Conservation (phyloP, 2,329 filamentous ascomycete genomes). For the Colletotrichum sp. region DNA sequence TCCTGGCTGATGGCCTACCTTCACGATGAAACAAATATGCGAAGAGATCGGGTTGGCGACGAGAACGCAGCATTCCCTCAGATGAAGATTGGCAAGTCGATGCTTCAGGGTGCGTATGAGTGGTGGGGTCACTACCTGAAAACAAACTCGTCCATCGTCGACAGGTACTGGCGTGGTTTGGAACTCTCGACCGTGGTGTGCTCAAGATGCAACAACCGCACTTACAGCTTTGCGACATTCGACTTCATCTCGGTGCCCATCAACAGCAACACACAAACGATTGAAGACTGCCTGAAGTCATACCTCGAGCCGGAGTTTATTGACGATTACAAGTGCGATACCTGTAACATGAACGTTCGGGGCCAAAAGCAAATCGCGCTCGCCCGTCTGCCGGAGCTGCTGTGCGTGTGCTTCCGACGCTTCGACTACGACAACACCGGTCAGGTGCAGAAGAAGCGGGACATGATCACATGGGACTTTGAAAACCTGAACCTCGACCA, state of each 20-base stretch:
- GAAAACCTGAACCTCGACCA: constrained; percentile 64
- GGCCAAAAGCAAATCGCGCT: constrained; percentile 76
- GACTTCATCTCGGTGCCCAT: constrained; percentile 61
- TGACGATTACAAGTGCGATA: constrained; percentile 74
- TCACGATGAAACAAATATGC: constrained; percentile 81
- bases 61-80: constrained; percentile 29
- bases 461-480: constrained; percentile 78
- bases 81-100: constrained; percentile 33
- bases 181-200: constrained; percentile 76
- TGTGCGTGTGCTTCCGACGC: constrained; percentile 79
- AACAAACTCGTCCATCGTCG: constrained; percentile 76
- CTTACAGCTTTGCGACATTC: constrained; percentile 47
- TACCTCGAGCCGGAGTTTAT: constrained; percentile 73
- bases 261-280: constrained; percentile 34
- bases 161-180: constrained; percentile 80
- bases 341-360: constrained; percentile 71
- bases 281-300: constrained; percentile 70
- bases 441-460: constrained; percentile 63
- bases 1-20: constrained; percentile 82
- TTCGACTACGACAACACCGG: constrained; percentile 41
- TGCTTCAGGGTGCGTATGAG: constrained; percentile 65
- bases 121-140: constrained; percentile 78
- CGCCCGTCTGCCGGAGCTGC: constrained; percentile 77
- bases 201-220: constrained; percentile 58
- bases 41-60: constrained; percentile 34